Evolutionary conservation across 2,329 filamentous ascomycete species (phyloP), one percentile per base, ranked within the genome.

Genomic region (Lasiodiplodia gonubiensis): DNA sequence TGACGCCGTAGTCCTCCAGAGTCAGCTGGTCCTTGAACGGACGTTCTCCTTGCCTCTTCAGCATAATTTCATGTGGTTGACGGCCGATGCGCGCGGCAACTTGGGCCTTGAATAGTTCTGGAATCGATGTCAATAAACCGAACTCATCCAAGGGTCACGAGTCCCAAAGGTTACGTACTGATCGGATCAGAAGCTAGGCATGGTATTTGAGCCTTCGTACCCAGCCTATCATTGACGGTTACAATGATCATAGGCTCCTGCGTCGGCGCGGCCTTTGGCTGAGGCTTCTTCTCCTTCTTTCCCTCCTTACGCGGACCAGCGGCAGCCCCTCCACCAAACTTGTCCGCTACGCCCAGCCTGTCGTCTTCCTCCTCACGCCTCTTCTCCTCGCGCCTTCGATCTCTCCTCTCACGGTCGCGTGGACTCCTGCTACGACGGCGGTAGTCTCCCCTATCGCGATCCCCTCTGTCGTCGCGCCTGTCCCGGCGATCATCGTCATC

Each of bases 191-290:
- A 91, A 0, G 92, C 89, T 67, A 97, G 84, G 77, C 94, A 97
- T 0, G 94, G 94, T 70, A 98, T 95, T 64, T 92, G 91, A 18
- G 94, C 92, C 75, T 97, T 97, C n/a, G 94, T 97, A 14, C 94
- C 94, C 42, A 98, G 83, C n/a, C 94, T 88, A 79, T 98, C 94
- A 78, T 98, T 98, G 75, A 98, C 89, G 74, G 94, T 89, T 21
- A 98, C 94, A 63, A 97, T 88, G 72, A 98, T 97, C 91, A 97
- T 96, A 67, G 93, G 90, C 75, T 96, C 91, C 6, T 84, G 80
- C 10, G 67, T 42, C 23, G 66, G 46, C 37, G 69, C 55, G 4
- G 52, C 69, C 2, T 67, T 55, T 5, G 70, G 67, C 55, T 68
- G 63, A 21, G 23, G n/a, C 49, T 66, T 55, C 52, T 55, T 59